Evolutionary conservation across 2,329 filamentous ascomycete species (phyloP).

Genomic region (Fusarium equiseti): DNA sequence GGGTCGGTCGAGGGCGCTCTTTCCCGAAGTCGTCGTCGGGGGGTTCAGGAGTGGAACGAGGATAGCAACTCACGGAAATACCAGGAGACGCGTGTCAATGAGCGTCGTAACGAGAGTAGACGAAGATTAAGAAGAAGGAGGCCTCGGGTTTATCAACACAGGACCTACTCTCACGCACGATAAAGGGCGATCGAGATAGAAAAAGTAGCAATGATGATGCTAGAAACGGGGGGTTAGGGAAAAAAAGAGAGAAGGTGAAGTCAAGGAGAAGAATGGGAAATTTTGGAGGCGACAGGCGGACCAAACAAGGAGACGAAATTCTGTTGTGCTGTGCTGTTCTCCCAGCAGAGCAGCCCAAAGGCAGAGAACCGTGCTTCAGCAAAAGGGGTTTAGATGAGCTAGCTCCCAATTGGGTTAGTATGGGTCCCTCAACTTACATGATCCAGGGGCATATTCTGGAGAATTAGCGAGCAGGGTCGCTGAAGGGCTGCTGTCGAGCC

Average conservation of each 20-base stretch:
- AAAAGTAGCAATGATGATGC: slow-evolving; percentile 55
- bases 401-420: slow-evolving; percentile 45
- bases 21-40: slow-evolving; percentile 29
- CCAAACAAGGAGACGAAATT: slow-evolving; percentile 50
- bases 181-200: slow-evolving; percentile 48
- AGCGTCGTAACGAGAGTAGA: slow-evolving; percentile 48
- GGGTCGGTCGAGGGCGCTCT: slow-evolving; percentile 32
- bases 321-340: slow-evolving; percentile 52
- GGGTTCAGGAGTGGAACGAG: slow-evolving; percentile 40
- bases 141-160: slow-evolving; percentile 38
- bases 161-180: slow-evolving; percentile 47
- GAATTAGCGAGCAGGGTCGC: slow-evolving; percentile 49
- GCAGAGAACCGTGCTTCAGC: slow-evolving; percentile 46
- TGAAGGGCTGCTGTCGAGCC: slow-evolving; percentile 27
- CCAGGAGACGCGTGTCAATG: slow-evolving; percentile 53
- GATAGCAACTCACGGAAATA: slow-evolving; percentile 46
- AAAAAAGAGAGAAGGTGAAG: slow-evolving; percentile 44
- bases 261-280: slow-evolving; percentile 48
- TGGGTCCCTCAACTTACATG: slow-evolving; percentile 35
- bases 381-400: slow-evolving; percentile 52
- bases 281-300: slow-evolving; percentile 49
- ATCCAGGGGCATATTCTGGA: slow-evolving; percentile 45
- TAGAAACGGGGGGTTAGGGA: slow-evolving; percentile 42
- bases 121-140: slow-evolving; percentile 44
- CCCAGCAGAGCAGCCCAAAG: slow-evolving; percentile 46